Base-by-base conservation (phyloP, 345 rosid species). In the Erodium maritimum region DNA sequence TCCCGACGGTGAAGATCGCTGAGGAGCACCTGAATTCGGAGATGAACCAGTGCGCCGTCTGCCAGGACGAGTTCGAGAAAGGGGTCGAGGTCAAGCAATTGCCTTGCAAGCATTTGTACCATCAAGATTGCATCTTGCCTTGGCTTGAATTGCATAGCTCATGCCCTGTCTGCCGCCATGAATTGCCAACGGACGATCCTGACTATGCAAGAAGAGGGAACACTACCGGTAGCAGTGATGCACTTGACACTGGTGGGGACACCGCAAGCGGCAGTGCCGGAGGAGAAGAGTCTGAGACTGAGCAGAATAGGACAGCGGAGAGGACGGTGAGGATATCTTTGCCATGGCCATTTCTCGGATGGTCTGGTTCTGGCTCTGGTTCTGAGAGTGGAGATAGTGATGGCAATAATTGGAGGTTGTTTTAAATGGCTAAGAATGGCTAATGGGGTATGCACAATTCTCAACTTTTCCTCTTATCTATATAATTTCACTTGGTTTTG, bases 21-120 rank as follows among this genome's bases (percentile, higher is more conserved):
- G 64, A 63, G 29, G 73, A 70, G 34, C 29, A 58, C 34, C 50
- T 60, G 60, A 61, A 63, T 55, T 79, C 80, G 19, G 80, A 75
- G 59, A 70, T 69, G 79, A 75, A 75, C 59, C 83, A 79, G 37
- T 79, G 83, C 48, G 76, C 80, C 11, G 83, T 75, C 21, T 79
- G 83, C 18, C 77, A 72, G 67, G 79, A 78, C 42, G 69, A 69
- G 50, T 75, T 78, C 8, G 77, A 78, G 69, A 61, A 58, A 25
- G 73, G 70, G 5, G 64, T 45, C 46, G 79, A 78, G 65, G 82
- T 67, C 13, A 78, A 67, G 60, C 79, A 73, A 42, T 75, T 78
- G 82, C 82, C 82, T 19, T 78, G 82, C 58, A 72, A 78, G 70
- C 82, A 78, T 57, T 42, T 75, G 10, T 78, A 75, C 55, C 82